Conservation (phyloP, 2,329 filamentous ascomycete species). For the Orbilia ellipsospora region DNA sequence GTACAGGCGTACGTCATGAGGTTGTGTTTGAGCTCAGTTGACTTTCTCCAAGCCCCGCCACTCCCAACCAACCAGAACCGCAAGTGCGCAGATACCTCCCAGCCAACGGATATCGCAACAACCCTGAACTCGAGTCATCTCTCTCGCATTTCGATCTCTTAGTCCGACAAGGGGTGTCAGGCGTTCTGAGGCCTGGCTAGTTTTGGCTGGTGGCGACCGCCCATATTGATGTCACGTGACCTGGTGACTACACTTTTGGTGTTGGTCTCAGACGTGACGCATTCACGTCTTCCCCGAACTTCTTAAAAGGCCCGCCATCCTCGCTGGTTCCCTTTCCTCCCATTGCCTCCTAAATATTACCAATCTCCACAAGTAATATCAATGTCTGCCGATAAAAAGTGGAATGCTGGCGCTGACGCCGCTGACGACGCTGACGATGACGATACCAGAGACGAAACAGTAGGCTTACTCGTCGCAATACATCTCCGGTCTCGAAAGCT, state of each 20-base stretch:
- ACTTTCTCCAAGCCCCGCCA: conserved; percentile 37
- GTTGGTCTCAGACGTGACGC: conserved; percentile 50
- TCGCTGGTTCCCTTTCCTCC: not conserved
- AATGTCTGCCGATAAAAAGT: conserved; percentile 66
- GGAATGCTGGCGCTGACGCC: conserved; percentile 64
- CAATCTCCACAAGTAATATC: not conserved
- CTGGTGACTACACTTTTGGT: conserved; percentile 43
- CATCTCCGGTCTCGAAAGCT: conserved; percentile 9
- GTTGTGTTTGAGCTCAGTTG: not conserved
- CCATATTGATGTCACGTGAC: conserved; percentile 28
- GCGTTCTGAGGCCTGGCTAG: too few relatives aligned
- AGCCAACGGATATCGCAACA: not conserved
- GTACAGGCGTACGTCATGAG: conserved; percentile 43
- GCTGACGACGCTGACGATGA: conserved; percentile 77
- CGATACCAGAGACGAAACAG: conserved; percentile 74
- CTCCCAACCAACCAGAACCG: not conserved
- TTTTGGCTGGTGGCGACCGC: not conserved
- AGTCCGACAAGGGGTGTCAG: too few relatives aligned
- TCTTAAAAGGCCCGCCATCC: conserved; percentile 20
- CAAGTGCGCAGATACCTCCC: not conserved
- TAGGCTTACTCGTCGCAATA: conserved; percentile 61
- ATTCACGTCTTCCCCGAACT: conserved; percentile 39
- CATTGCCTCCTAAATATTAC: not conserved
- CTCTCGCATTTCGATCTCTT: too few relatives aligned
- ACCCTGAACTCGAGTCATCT: not conserved